Evolutionary conservation across 208 protist genomes (phyloP), one percentile per base, ranked within the genome.

Genomic region (Trypanosoma congolense): DNA sequence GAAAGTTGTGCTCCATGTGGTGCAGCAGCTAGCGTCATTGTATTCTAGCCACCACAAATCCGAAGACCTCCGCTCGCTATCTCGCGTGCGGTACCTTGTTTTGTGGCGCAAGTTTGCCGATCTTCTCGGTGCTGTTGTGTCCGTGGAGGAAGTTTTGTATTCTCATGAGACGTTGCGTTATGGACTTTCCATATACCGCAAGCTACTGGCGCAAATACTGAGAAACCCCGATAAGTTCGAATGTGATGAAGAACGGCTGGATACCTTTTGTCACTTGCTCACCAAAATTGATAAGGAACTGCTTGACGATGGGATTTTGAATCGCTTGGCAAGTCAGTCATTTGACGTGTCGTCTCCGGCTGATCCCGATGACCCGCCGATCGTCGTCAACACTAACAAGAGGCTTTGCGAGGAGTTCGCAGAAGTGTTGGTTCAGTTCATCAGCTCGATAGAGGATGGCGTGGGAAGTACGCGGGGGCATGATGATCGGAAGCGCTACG

Each of bases 11-110:
- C 42, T 73, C 33, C 83, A 88, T 33, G 54, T 80, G 3, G 42
- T 96, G 10, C 79, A 63, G 29, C 86, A 96, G 58, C 45, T 96
- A n/a, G 77, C 88, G 3, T 70, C 73, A 16, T 43, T 95, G 16
- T 93, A 90, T 44, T 60, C 79, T 21, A 21, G 38, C 12, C 28
- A 50, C 10, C 58, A 75, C 21, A 56, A 61, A 28, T 16, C 49
- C 1, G 77, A 89, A 28, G 50, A 56, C 12, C 64, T 69, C 49
- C 5, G 28, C 24, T 36, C 57, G 12, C 75, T 83, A n/a, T 48
- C 46, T 18, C 28, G 52, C 48, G 73, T 90, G 4, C 80, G 92
- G 43, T 60, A 95, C 18, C 62, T 52, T 19, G 56, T 65, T 14
- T 73, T 89, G 4, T 96, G 87, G 77, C 57, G 76, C 42, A 42